These are phyloP conservation scores for Ophiostoma tasmaniense DNA, from an alignment of 2,329 filamentous ascomycete genomes.

Conservation along the genomic window DNA sequence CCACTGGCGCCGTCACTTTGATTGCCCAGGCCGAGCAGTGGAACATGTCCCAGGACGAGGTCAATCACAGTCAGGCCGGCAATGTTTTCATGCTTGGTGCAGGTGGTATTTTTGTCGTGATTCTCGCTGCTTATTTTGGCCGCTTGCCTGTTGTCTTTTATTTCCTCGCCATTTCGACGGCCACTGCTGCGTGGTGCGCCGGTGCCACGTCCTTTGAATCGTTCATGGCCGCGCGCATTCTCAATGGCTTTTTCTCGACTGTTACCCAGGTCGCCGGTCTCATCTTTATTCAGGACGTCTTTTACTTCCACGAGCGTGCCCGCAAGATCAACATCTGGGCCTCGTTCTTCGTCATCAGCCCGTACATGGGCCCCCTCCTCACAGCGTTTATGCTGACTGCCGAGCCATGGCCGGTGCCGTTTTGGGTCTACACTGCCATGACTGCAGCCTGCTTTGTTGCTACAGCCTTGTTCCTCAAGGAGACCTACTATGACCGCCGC, in stretches of 20 bases:
- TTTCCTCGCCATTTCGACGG: constrained; percentile 31
- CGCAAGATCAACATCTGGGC: constrained; percentile 43
- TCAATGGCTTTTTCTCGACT: constrained; percentile 42
- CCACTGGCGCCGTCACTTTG: constrained; percentile 36
- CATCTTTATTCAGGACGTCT: constrained; percentile 49
- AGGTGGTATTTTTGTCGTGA: constrained; percentile 33
- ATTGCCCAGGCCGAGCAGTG: constrained; percentile 40
- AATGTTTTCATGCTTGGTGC: constrained; percentile 44
- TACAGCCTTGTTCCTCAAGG: constrained; percentile 35
- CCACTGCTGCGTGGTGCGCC: constrained; percentile 38
- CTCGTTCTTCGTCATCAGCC: constrained; percentile 22
- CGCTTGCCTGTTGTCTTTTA: constrained; percentile 38
- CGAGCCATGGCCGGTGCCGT: constrained; percentile 37
- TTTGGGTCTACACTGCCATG: constrained; percentile 39
- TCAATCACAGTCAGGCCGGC: constrained; percentile 44
- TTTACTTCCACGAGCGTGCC: constrained; percentile 50
- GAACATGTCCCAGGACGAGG: constrained; percentile 38
- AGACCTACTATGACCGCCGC: constrained; percentile 43
- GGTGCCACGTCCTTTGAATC: constrained; percentile 37
- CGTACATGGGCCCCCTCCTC: constrained; percentile 37
- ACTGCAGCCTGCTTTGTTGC: constrained; percentile 32
- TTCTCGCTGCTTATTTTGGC: constrained; percentile 35
- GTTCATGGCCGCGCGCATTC: constrained; percentile 40
- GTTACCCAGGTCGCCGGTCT: constrained; percentile 38
- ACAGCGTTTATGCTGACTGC: constrained; percentile 41